Evolutionary conservation across 1,284 basidiomycete species (phyloP).

Genomic region (Leccinum griseonigrum): DNA sequence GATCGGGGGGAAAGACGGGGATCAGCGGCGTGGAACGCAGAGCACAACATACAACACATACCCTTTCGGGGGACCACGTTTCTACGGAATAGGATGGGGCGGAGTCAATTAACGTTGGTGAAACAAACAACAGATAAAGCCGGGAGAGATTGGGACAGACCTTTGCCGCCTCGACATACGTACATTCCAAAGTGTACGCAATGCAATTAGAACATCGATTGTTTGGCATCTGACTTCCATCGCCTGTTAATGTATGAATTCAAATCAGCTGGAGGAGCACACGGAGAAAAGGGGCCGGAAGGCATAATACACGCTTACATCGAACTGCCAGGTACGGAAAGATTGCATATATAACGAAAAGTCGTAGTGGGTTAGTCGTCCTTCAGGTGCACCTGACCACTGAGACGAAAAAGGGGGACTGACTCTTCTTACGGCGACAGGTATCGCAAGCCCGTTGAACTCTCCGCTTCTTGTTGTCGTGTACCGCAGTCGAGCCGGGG

Average conservation of each 20-base stretch:
- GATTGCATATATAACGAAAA: neutral
- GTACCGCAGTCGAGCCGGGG: constrained; percentile 3
- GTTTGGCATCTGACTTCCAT: constrained; percentile 62
- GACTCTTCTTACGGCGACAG: constrained; percentile 75
- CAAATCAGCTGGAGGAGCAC: neutral
- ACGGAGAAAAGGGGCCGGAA: neutral
- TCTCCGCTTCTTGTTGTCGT: constrained; percentile 56
- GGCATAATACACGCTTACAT: constrained; percentile 42
- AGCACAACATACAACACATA: constrained; percentile 29
- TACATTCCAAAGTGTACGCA: constrained; percentile 71
- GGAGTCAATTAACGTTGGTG: neutral
- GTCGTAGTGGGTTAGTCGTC: neutral
- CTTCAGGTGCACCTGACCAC: neutral
- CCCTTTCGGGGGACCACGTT: constrained; percentile 85
- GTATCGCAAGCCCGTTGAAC: constrained; percentile 75
- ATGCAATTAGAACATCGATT: constrained; percentile 79
- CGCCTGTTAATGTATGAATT: constrained; percentile 38
- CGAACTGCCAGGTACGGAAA: constrained; percentile 39
- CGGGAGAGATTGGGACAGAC: constrained; percentile 36
- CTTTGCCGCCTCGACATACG: constrained; percentile 73
- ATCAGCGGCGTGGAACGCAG: neutral
- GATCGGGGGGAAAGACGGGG: neutral
- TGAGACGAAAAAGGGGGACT: constrained; percentile 3
- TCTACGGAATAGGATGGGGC: constrained; percentile 39
- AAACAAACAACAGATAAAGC: neutral